Base-by-base conservation (phyloP, 2,329 filamentous ascomycete genomes). In the Aspergillus fijiensis region DNA sequence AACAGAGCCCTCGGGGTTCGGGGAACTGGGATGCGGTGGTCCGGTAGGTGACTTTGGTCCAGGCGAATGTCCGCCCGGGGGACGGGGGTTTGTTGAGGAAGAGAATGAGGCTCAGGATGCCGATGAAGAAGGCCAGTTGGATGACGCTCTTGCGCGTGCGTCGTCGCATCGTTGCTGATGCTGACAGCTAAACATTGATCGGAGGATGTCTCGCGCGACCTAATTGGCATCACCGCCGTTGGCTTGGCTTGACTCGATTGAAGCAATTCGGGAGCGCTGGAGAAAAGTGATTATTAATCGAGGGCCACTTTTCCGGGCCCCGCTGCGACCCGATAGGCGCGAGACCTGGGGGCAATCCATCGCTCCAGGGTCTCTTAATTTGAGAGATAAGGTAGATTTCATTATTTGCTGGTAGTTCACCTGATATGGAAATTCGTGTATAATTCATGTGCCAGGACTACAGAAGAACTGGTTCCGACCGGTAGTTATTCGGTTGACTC, bases 31-130 rank as follows among this genome's bases (percentile, higher is more conserved):
- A 52, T n/a, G 76, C 67, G 10, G 69, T 69, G 4, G 77, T 74
- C 64, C 71, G 63, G 66, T 82, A 82, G 50, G 73, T 74, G 52
- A 82, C 69, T 60, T 70, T 75, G 25, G 69, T 74, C 80, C 80
- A 82, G 60, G 73, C 69, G 61, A 79, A 81, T 21, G 68, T 64
- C 56, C 73, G 74, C 57, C 67, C 66, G 25, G 63, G 62, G 21
- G 71, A 63, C 23, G 68, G 62, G 1, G 76, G 71, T 2, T 70
- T 68, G 51, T 76, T 77, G 5, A 78, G 63, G 60, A 67, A 78
- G 35, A 80, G 52, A 42, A 81, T 72, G 14, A 78, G 63, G 16
- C 69, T 62, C 5, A 80, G 58, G 10, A 74, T 67, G 45, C 59
- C 55, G 42, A 62, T 55, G 65, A 79, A 78, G n/a, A 78, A 49